Conservation (phyloP, 2,329 filamentous ascomycete genomes). For the Botrytis aclada region DNA sequence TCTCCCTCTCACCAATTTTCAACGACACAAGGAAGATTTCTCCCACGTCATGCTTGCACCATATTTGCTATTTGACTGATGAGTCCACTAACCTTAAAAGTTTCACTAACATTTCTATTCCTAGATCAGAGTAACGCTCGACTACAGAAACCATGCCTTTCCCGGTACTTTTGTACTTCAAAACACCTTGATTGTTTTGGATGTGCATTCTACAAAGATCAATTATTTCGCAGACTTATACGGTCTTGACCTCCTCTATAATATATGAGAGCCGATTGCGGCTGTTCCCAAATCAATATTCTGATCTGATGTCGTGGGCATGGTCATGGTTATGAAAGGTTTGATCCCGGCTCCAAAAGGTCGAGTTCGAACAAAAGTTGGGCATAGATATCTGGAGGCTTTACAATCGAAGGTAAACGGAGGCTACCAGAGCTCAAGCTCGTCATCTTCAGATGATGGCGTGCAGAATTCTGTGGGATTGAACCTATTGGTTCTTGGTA, state of each 20-base stretch:
- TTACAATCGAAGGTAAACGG: constrained; percentile 34
- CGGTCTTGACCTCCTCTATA: neutral
- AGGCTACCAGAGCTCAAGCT: constrained; percentile 29
- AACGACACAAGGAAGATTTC: constrained; percentile 2
- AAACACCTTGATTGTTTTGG: neutral
- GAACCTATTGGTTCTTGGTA: constrained; percentile 35
- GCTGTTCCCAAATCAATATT: constrained; percentile 15
- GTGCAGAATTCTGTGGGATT: constrained; percentile 29
- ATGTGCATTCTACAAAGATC: neutral
- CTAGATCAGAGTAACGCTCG: neutral
- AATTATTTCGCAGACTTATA: neutral
- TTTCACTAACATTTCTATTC: constrained; percentile 11
- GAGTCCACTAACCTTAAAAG: constrained; percentile 8
- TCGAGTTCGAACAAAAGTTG: constrained; percentile 33
- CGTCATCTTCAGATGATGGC: constrained; percentile 26
- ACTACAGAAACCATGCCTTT: constrained; percentile 18
- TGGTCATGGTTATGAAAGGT: constrained; percentile 26
- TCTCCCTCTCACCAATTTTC: constrained; percentile 5
- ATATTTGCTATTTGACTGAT: constrained; percentile 19
- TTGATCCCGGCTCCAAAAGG: constrained; percentile 32
- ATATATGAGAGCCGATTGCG: constrained; percentile 8
- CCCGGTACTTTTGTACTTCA: neutral
- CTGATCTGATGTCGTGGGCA: constrained; percentile 19
- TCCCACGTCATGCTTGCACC: constrained; percentile 10
- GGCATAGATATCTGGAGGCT: constrained; percentile 37